phyloP scores from a whole-genome alignment of 768 basidiomycete species.

The Xerocomus brunneocitrinus region DNA sequence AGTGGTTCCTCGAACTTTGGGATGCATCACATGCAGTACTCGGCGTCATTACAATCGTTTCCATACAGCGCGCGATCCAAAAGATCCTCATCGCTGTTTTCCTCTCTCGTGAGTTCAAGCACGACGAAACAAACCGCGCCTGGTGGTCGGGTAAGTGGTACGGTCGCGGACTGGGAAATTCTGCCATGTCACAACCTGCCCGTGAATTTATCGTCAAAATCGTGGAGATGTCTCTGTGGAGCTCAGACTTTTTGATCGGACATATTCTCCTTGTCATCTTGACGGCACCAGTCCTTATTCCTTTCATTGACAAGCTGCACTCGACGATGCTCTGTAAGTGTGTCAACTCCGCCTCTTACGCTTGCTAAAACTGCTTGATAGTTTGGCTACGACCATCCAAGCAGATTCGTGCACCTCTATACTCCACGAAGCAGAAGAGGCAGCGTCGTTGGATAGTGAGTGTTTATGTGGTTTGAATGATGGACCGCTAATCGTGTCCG shows the following conservation, averaged over 20 bases:
- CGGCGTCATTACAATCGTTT: conserved; percentile 83
- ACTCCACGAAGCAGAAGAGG: conserved; percentile 90
- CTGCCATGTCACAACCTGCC: conserved; percentile 91
- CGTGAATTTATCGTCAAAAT: conserved; percentile 98
- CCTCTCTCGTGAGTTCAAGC: conserved; percentile 95
- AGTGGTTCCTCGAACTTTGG: conserved; percentile 98
- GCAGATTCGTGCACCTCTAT: conserved; percentile 89
- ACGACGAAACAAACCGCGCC: conserved; percentile 95
- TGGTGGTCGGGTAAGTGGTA: conserved; percentile 99
- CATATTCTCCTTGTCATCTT: conserved; percentile 85
- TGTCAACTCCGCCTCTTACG: background rate
- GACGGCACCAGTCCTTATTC: conserved; percentile 79
- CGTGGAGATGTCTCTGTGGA: conserved; percentile 96
- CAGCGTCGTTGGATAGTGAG: conserved; percentile 87
- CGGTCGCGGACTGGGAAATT: conserved; percentile 85
- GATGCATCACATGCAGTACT: conserved; percentile 94
- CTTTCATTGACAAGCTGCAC: conserved; percentile 84
- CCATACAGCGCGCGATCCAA: conserved; percentile 88
- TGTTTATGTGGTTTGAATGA: conserved; percentile 10
- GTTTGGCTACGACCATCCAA: conserved; percentile 96
- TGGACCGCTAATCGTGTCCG: background rate
- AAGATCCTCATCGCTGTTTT: conserved; percentile 93
- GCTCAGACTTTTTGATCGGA: conserved; percentile 86
- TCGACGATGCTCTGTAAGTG: conserved; percentile 88
- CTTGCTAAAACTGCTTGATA: conserved; percentile 27